Evolutionary conservation across 441 rosid species (phyloP), one percentile per base, ranked within the genome.

Genomic region (California macrophylla): DNA sequence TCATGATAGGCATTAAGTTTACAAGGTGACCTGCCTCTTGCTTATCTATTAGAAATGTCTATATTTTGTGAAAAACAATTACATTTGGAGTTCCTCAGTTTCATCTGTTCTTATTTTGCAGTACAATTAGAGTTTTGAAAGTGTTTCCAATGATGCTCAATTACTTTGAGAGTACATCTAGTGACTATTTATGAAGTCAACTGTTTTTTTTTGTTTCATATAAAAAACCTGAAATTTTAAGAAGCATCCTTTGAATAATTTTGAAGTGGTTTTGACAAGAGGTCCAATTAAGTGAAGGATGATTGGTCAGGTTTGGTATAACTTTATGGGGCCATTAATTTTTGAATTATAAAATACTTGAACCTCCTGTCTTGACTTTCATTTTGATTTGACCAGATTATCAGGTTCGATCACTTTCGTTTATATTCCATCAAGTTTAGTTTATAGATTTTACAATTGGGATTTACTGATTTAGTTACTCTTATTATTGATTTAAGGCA

Each of bases 1-100:
- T 94, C 70, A 86, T 89, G 90, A 67, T 91, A 65, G 97, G 98
- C 78, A 83, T 94, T 73, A 94, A 94, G 69, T 90, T 86, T 83
- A 94, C 97, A 1, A 89, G 96, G 99, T 91, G 84, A 74, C 34
- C 70, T 63, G 12, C 24, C 61, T 75, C 26, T 70, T 4, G n/a
- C 32, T 68, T 38, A 45, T 38, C n/a, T 15, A 60, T 13, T 24
- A 2, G 50, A 42, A 63, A 32, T 18, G 56, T 3, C 5, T 12
- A 0, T 50, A n/a, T 16, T 2, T n/a, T 16, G 58, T 50, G 5
- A 50, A 50, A 50, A 16, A 25, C 29, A 10, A 58, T 21, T 24
- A 26, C 12, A 29, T 42, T 30, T 68, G 64, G 50, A 25, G 16
- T 45, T 42, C 47, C 50, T 32, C 65, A 72, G 21, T 58, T 52